A percentile compares a stretch with the other conserved stretches of the same genome.
Conservation (phyloP, 2,329 filamentous ascomycete species). For the Xylariales sp. region DNA sequence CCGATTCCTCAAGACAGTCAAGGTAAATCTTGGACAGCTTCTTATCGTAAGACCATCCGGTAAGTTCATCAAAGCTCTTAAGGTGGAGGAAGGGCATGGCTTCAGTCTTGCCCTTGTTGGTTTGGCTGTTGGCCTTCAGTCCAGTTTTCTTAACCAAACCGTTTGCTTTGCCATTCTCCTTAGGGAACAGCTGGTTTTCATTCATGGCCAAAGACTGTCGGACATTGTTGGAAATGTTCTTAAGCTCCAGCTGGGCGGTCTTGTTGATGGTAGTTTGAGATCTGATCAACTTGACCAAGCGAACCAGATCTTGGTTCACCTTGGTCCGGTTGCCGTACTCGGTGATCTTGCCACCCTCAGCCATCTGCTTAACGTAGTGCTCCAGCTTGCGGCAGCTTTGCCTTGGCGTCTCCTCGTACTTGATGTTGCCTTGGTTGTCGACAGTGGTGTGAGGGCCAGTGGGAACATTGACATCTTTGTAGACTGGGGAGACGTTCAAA, state of each 20-base stretch:
- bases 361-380: slow-evolving; percentile 98
- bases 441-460: slow-evolving; percentile 92
- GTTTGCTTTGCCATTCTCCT: slow-evolving; percentile 66
- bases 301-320: slow-evolving; percentile 91
- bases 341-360: slow-evolving; percentile 94
- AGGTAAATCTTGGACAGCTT: slow-evolving; percentile 92
- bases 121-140: slow-evolving; percentile 48
- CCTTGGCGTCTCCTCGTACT: slow-evolving; percentile 83
- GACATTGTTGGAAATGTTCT: slow-evolving; percentile 89
- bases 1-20: slow-evolving; percentile 85
- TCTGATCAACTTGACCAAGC: slow-evolving; percentile 97
- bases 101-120: slow-evolving; percentile 84
- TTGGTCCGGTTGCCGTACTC: slow-evolving; percentile 98
- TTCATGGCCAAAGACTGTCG: slow-evolving; percentile 96
- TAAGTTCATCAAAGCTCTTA: slow-evolving; percentile 85
- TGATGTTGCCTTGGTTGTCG: slow-evolving; percentile 85
- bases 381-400: slow-evolving; percentile 93
- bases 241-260: slow-evolving; percentile 93
- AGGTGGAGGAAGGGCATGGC: slow-evolving; percentile 97
- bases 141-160: slow-evolving; percentile 43
- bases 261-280: slow-evolving; percentile 98
- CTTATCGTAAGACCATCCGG: slow-evolving; percentile 99
- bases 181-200: slow-evolving; percentile 92
- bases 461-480: slow-evolving; percentile 92
- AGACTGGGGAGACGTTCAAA: slow-evolving; percentile 75